Evolutionary conservation across 2,329 filamentous ascomycete genomes (phyloP).

Genomic region (Teratosphaeria viscida): DNA sequence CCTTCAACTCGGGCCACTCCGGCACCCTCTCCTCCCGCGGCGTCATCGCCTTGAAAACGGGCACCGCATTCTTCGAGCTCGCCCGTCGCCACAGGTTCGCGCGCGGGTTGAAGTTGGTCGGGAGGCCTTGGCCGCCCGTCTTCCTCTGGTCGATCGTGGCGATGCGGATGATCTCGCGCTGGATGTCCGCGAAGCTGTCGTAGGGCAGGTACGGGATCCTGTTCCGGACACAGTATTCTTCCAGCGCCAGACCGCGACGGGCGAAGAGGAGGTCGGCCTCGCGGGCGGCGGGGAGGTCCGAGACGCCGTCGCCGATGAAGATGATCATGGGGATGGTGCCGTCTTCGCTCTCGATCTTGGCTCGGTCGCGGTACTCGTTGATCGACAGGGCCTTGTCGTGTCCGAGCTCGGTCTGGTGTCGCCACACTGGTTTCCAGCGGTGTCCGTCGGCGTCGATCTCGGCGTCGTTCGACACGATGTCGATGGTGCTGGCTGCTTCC

Average conservation of each 20-base stretch:
- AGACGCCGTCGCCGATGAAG: conserved; percentile 61
- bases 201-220: conserved; percentile 51
- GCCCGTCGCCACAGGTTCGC: conserved; percentile 54
- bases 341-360: conserved; percentile 45
- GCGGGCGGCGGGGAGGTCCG: conserved; percentile 54
- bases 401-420: conserved; percentile 51
- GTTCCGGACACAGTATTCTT: conserved; percentile 56
- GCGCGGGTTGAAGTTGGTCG: conserved; percentile 32
- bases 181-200: conserved; percentile 57
- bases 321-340: conserved; percentile 55
- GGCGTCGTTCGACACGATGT: conserved; percentile 60
- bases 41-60: conserved; percentile 40
- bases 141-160: conserved; percentile 49
- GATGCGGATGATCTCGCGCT: conserved; percentile 49
- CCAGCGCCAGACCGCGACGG: conserved; percentile 51
- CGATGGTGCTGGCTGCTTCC: conserved; percentile 47
- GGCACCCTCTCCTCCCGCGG: conserved; percentile 52
- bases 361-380: conserved; percentile 47
- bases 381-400: conserved; percentile 40
- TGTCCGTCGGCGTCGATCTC: conserved; percentile 48
- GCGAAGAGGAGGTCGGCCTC: conserved; percentile 60
- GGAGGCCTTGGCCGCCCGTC: conserved; percentile 50
- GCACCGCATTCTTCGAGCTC: conserved; percentile 47
- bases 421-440: conserved; percentile 56
- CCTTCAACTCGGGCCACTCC: conserved; percentile 44